Evolutionary conservation across 495 filamentous ascomycete species (phyloP).

Genomic region (Xylaria telfairii): DNA sequence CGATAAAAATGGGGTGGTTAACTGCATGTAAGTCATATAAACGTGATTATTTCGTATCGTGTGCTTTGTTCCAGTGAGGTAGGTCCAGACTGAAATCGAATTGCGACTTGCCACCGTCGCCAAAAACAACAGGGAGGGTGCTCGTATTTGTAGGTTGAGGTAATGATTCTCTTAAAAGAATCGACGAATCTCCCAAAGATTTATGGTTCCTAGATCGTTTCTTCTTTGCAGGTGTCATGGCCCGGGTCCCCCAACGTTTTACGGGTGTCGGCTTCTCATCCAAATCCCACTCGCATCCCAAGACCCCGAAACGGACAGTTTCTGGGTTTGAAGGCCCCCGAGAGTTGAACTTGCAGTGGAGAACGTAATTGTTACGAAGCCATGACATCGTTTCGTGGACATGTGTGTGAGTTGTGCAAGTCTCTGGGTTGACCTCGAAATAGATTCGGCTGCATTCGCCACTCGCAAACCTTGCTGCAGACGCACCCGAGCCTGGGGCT

Average conservation of each 20-base stretch:
- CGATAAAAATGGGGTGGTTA: not conserved
- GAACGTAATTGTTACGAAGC: slow-evolving; percentile 39
- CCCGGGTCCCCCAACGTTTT: slow-evolving; percentile 10
- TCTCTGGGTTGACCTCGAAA: slow-evolving; percentile 35
- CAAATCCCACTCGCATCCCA: slow-evolving; percentile 40
- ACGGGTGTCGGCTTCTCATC: slow-evolving; percentile 25
- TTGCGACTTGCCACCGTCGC: slow-evolving; percentile 32
- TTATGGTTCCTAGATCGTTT: slow-evolving; percentile 24
- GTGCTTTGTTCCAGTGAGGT: slow-evolving; percentile 7
- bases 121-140: slow-evolving; percentile 35
- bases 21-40: not conserved
- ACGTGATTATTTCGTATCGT: not conserved
- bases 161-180: not conserved
- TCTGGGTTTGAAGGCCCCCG: slow-evolving; percentile 32
- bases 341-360: slow-evolving; percentile 30
- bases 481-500: slow-evolving; percentile 13
- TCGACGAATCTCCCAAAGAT: slow-evolving; percentile 14
- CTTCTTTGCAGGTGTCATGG: not conserved
- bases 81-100: slow-evolving; percentile 34
- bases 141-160: slow-evolving; percentile 5
- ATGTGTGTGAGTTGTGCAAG: slow-evolving; percentile 36
- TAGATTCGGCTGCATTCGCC: slow-evolving; percentile 36
- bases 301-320: slow-evolving; percentile 38
- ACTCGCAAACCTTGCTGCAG: slow-evolving; percentile 28
- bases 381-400: slow-evolving; percentile 35